Evolutionary conservation across 805 yeast genomes (phyloP).

Genomic region (Wickerhamomyces hampshirensis): DNA sequence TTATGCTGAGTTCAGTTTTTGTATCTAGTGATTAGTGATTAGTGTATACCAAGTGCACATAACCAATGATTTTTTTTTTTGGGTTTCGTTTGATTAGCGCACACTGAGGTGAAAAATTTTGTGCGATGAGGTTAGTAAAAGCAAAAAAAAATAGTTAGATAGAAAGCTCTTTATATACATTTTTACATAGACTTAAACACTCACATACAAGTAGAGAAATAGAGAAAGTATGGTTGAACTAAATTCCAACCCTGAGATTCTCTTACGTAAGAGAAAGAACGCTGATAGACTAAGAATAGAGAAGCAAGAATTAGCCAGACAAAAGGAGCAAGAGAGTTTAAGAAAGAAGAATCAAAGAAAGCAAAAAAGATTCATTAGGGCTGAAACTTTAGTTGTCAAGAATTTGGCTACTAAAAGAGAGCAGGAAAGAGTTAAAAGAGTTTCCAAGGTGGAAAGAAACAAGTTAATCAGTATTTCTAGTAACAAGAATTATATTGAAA

Average conservation of each 20-base stretch:
- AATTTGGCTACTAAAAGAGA: constrained; percentile 64
- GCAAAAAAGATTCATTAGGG: constrained; percentile 60
- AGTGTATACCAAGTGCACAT: too few species aligned
- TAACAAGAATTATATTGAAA: constrained; percentile 28
- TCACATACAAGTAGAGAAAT: too few species aligned
- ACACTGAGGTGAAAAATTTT: too few species aligned
- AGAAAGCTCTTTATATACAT: too few species aligned
- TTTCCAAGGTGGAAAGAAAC: constrained; percentile 46
- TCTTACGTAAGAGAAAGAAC: constrained; percentile 73
- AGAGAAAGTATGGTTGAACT: constrained; percentile 38
- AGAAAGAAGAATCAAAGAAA: constrained; percentile 37
- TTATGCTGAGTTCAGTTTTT: too few species aligned
- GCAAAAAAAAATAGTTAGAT: too few species aligned
- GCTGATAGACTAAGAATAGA: constrained; percentile 69
- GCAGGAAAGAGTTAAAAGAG: constrained; percentile 59
- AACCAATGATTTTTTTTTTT: too few species aligned
- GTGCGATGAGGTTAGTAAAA: too few species aligned
- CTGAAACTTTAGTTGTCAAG: constrained; percentile 67
- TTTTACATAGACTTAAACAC: too few species aligned
- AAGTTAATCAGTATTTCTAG: constrained; percentile 26
- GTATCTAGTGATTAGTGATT: too few species aligned
- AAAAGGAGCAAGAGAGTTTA: constrained; percentile 42
- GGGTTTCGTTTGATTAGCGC: background rate
- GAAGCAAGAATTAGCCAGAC: constrained; percentile 61
- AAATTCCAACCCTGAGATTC: constrained; percentile 71